Evolutionary conservation across 1,284 basidiomycete species (phyloP).

Genomic region (Rhodofomes roseus): DNA sequence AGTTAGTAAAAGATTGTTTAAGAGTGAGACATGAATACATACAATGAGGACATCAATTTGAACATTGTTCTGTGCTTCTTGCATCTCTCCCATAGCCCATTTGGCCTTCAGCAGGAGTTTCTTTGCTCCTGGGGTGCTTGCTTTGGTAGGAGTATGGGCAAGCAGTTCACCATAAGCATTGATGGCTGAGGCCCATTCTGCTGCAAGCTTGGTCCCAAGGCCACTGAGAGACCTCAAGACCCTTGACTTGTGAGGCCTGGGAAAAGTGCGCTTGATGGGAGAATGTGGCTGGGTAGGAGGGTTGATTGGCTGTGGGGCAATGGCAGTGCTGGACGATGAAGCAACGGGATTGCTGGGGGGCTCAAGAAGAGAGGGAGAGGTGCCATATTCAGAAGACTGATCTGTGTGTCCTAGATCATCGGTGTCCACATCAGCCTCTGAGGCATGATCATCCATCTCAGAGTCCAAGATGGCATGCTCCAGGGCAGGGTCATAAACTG

Average conservation of each 20-base stretch:
- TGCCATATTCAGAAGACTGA: not conserved
- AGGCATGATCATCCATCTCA: not conserved
- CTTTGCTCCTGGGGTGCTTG: not conserved
- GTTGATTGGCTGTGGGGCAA: not conserved
- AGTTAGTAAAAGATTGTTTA: not conserved
- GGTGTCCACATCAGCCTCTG: not conserved
- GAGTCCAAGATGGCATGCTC: not conserved
- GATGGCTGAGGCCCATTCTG: constrained; percentile 1
- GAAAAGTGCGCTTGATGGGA: not conserved
- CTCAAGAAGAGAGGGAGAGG: not conserved
- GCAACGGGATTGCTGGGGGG: not conserved
- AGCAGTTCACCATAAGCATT: not conserved
- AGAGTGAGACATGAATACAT: not conserved
- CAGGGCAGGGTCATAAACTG: not conserved
- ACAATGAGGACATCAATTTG: not conserved
- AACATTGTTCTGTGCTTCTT: constrained; percentile 2
- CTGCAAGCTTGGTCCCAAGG: not conserved
- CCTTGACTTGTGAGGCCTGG: not conserved
- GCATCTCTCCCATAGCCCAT: constrained; percentile 3
- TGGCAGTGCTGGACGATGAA: not conserved
- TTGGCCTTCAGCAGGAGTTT: not conserved
- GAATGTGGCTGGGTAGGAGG: not conserved
- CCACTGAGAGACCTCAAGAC: not conserved
- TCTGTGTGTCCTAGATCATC: not conserved
- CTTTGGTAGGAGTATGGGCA: not conserved